A percentile compares a stretch with the other conserved stretches of the same genome.
These are phyloP conservation scores for Colletotrichum sp. DNA, from an alignment of 2,329 filamentous ascomycete species.

Conservation along the genomic window DNA sequence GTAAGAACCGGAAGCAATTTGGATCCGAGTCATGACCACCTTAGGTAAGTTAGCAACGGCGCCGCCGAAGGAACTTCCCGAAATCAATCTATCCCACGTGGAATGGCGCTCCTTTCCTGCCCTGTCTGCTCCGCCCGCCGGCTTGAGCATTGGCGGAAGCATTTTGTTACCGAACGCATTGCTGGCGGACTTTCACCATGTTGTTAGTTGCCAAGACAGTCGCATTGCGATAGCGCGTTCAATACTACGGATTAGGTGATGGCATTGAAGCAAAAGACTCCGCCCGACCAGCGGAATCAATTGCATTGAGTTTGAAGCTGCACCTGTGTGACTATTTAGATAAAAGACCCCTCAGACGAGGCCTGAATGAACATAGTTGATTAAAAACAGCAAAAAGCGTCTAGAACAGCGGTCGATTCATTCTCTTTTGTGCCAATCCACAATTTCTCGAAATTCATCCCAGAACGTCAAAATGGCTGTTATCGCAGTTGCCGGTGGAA, in stretches of 20 bases:
- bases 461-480: constrained; percentile 19
- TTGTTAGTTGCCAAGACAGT: not conserved
- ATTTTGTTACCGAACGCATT: not conserved
- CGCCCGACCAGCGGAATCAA: not conserved
- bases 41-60: constrained; percentile 2
- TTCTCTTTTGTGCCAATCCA: not conserved
- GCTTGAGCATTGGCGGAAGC: not conserved
- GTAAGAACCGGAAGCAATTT: constrained; percentile 11
- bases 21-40: not conserved
- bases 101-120: not conserved
- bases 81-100: not conserved
- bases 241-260: not conserved
- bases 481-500: constrained; percentile 52
- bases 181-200: not conserved
- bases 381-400: not conserved
- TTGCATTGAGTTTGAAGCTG: not conserved
- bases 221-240: not conserved
- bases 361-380: not conserved
- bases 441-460: not conserved
- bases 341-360: not conserved
- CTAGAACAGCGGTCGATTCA: not conserved
- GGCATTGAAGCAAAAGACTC: not conserved
- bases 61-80: constrained; percentile 1
- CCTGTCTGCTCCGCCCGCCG: not conserved
- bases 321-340: not conserved